Evolutionary conservation across 1,284 basidiomycete species (phyloP).

Genomic region (Heliocybe sulcata): DNA sequence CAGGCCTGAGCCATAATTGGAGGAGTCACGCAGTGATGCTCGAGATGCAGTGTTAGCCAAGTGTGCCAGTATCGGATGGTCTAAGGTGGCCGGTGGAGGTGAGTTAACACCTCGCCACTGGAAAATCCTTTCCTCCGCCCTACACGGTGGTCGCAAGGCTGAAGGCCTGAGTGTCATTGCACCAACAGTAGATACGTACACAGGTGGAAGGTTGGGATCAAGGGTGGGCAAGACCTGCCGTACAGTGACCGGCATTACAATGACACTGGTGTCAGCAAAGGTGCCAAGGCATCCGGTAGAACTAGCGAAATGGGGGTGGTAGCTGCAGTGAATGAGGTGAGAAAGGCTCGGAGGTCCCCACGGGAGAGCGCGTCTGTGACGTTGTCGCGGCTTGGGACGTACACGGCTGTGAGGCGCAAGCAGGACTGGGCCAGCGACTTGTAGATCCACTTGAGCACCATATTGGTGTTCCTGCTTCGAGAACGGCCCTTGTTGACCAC

Average conservation of each 20-base stretch:
- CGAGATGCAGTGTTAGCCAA: constrained; percentile 16
- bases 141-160: constrained; percentile 17
- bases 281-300: too few species aligned
- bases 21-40: constrained; percentile 17
- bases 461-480: constrained; percentile 19
- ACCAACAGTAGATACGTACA: too few species aligned
- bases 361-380: constrained; percentile 25
- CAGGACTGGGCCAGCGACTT: constrained; percentile 12
- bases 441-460: constrained; percentile 21
- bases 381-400: constrained; percentile 21
- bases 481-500: constrained; percentile 23
- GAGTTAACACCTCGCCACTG: constrained; percentile 23
- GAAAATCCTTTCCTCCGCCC: constrained; percentile 20
- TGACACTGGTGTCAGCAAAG: constrained; percentile 11
- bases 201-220: too few species aligned
- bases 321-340: constrained; percentile 10
- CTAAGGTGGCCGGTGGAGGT: constrained; percentile 14
- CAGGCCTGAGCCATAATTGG: constrained; percentile 23
- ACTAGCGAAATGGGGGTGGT: constrained; percentile 15
- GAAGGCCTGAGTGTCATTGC: constrained; percentile 17
- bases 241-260: constrained; percentile 11
- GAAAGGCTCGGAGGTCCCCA: constrained; percentile 23
- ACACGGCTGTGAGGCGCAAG: constrained; percentile 10
- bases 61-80: constrained; percentile 15
- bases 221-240: constrained; percentile 3